These are phyloP conservation scores for Lycium barbarum DNA, from an alignment of 257 asterid species.

Conservation along the genomic window DNA sequence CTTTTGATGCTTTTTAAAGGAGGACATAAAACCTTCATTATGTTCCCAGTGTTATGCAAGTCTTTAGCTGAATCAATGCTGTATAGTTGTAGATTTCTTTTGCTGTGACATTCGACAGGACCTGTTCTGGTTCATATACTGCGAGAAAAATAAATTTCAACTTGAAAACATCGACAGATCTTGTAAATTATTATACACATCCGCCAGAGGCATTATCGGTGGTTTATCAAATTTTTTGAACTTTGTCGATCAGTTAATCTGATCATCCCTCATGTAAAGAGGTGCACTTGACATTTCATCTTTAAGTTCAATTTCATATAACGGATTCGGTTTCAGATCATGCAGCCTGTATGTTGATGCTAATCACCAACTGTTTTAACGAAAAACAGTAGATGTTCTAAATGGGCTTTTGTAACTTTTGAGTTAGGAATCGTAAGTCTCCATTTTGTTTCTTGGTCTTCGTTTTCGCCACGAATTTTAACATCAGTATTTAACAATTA, in stretches of 20 bases:
- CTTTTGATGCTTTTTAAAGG: conserved; percentile 15
- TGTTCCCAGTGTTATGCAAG: neutral
- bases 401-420: neutral
- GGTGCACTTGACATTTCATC: too few species aligned
- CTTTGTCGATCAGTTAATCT: neutral
- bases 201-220: neutral
- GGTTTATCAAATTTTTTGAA: neutral
- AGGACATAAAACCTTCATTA: neutral
- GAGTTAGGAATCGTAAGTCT: neutral
- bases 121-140: conserved; percentile 23
- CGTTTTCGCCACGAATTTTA: neutral
- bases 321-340: neutral
- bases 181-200: conserved; percentile 14
- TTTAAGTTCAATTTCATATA: neutral
- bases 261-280: neutral
- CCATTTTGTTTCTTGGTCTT: neutral
- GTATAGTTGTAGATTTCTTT: conserved; percentile 18
- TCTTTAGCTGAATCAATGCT: conserved; percentile 1
- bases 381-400: neutral
- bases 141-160: conserved; percentile 3
- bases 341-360: neutral
- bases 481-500: neutral
- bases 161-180: neutral
- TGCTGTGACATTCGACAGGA: neutral
- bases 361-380: neutral